A percentile compares a stretch with the other conserved stretches of the same genome.
These are phyloP conservation scores for Chytriomyces hyalinus DNA, from an alignment of 192 early-diverging fungal species.

Conservation along the genomic window DNA sequence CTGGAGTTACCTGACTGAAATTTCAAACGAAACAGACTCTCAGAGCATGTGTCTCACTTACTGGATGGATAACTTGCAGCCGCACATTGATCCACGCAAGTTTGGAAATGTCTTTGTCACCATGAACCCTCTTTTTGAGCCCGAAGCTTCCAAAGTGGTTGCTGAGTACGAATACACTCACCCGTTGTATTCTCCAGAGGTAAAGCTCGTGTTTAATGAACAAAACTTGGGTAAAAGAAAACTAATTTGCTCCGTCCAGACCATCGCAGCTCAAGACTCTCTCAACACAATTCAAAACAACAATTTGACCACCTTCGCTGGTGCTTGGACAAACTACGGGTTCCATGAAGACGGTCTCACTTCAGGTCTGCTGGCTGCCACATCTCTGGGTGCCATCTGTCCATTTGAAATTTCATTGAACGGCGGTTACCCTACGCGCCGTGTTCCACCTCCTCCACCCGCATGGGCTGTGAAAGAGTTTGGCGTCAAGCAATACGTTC, in stretches of 20 bases:
- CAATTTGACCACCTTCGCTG: constrained; percentile 51
- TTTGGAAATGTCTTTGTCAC: constrained; percentile 65
- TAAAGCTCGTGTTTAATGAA: not conserved
- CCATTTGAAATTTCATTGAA: constrained; percentile 56
- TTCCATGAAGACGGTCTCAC: constrained; percentile 72
- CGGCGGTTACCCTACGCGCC: constrained; percentile 56
- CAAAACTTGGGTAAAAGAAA: too few relatives aligned
- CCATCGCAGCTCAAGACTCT: constrained; percentile 56
- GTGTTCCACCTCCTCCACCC: constrained; percentile 34
- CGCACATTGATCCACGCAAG: constrained; percentile 45
- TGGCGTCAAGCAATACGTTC: constrained; percentile 33
- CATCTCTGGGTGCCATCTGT: constrained; percentile 57
- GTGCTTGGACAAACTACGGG: constrained; percentile 73
- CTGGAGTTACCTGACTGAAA: constrained; percentile 65
- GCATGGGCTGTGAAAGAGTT: constrained; percentile 28
- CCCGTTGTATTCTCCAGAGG: constrained; percentile 50
- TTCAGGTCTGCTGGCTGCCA: constrained; percentile 61
- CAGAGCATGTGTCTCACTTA: constrained; percentile 60
- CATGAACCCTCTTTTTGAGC: constrained; percentile 63
- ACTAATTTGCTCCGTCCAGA: constrained; percentile 18
- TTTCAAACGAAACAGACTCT: constrained; percentile 35
- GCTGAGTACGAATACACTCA: constrained; percentile 60
- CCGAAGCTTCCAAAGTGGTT: constrained; percentile 43
- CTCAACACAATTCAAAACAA: constrained; percentile 58
- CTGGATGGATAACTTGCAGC: constrained; percentile 70